These are phyloP conservation scores for Orbilia quercus DNA, from an alignment of 2,329 filamentous ascomycete species.

Conservation along the genomic window DNA sequence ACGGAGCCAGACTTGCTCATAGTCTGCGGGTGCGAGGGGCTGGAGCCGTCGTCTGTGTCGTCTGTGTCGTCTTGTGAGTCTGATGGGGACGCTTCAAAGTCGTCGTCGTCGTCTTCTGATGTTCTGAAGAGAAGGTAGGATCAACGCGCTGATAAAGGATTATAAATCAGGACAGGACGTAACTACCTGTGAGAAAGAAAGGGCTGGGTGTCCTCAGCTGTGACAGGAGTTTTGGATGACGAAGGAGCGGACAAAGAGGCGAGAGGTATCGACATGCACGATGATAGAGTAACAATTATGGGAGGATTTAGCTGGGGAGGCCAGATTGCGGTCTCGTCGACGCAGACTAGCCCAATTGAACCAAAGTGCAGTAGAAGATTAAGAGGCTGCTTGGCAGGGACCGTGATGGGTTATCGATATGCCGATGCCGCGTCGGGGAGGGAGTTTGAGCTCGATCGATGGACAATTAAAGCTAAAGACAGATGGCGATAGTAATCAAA, in stretches of 20 bases:
- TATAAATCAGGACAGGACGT: neutral
- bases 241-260: conserved; percentile 15
- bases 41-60: conserved; percentile 1
- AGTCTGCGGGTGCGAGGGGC: conserved; percentile 24
- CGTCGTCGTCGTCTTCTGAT: conserved; percentile 18
- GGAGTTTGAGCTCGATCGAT: neutral
- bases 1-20: conserved; percentile 44
- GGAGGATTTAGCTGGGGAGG: conserved; percentile 16
- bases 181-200: conserved; percentile 32
- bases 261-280: conserved; percentile 50
- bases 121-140: conserved; percentile 15
- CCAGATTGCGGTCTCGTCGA: conserved; percentile 16
- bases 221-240: conserved; percentile 23
- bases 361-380: too few relatives aligned
- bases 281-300: neutral
- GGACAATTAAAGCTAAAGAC: neutral
- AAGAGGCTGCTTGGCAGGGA: conserved; percentile 21
- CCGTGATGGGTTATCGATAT: neutral
- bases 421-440: neutral
- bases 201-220: conserved; percentile 24
- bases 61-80: conserved; percentile 11
- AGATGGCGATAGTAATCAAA: too few relatives aligned
- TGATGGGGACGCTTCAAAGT: too few relatives aligned
- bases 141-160: too few relatives aligned
- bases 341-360: neutral